Evolutionary conservation across 371 early-diverging fungal genomes (phyloP), one percentile per base, ranked within the genome.

Genomic region (Thermomucor indicae-seudaticae): DNA sequence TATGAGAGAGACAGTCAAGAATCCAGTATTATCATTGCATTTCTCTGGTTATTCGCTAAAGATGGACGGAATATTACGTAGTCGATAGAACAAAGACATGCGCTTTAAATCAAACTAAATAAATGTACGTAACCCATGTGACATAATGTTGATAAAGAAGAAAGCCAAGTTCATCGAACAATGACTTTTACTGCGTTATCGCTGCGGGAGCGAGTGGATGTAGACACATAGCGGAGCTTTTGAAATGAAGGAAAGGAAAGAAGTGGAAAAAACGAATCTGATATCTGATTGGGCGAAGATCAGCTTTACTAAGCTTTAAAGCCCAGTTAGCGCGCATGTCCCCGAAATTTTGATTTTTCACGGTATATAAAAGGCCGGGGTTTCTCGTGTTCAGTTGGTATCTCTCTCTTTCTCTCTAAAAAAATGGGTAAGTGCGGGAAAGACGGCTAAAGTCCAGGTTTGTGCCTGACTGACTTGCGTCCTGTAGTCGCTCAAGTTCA

Each of bases 361-460:
- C 23, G 17, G 28, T 32, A 35, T 57, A 57, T 51, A 57, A 51
- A 51, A 51, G 42, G 34, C 51, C 35, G 35, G 51, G 40, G 40
- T 23, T 23, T 14, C 39, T 44, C 23, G 7, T 19, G 27, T 31
- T 20, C 24, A 20, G 10, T 14, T 20, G 19, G 19, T 31, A 30
- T 57, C 42, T 51, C 47, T 55, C 34, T 32, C 34, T 47, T 45
- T 49, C 38, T 17, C 32, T 40, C n/a, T 43, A 42, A 43, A 58
- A 58, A 53, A 58, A 58, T 58, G 58, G 53, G 58, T 58, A 58
- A 48, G 58, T 47, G 6, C 16, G 32, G 8, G n/a, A 8, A 8
- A 14, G 8, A 8, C 32, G 32, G 32, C 32, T 7, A 8, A 32
- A 7, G 32, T 32, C 14, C 16, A 14, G 16, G n/a, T 34, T 20